A percentile compares a stretch with the other conserved stretches of the same genome.
Evolutionary conservation across 257 asterid genomes (phyloP).

Genomic region (Apocynum venetum): DNA sequence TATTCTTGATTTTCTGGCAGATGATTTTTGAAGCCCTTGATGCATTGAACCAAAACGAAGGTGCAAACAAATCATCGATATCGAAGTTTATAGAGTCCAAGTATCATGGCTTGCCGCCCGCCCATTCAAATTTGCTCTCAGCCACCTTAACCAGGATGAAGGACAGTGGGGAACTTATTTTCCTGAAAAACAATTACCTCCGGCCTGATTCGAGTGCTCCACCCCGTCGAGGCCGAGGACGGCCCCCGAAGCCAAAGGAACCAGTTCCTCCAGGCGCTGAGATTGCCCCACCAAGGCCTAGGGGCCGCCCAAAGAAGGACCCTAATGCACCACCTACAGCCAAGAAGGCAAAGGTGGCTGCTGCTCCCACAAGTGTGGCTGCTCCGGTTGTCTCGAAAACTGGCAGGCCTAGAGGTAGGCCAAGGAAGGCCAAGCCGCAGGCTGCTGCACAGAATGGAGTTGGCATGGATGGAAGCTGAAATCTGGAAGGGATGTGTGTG

Average conservation of each 20-base stretch:
- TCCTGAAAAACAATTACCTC: slow-evolving; percentile 67
- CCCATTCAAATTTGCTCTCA: slow-evolving; percentile 55
- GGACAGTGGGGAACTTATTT: slow-evolving; percentile 55
- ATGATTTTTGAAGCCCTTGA: slow-evolving; percentile 76
- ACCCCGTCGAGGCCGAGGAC: slow-evolving; percentile 71
- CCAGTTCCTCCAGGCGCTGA: slow-evolving; percentile 34
- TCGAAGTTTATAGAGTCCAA: slow-evolving; percentile 63
- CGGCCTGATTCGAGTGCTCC: slow-evolving; percentile 61
- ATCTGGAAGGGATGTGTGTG: not conserved
- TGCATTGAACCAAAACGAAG: slow-evolving; percentile 54
- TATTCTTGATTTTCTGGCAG: slow-evolving; percentile 34
- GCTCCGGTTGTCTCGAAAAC: slow-evolving; percentile 31
- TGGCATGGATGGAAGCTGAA: slow-evolving; percentile 20
- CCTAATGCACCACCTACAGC: slow-evolving; percentile 66
- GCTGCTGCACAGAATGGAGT: slow-evolving; percentile 37
- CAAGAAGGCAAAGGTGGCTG: slow-evolving; percentile 55
- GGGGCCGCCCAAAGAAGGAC: slow-evolving; percentile 84
- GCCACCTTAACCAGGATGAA: slow-evolving; percentile 51
- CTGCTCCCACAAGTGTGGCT: slow-evolving; percentile 25
- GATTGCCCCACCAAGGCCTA: slow-evolving; percentile 44
- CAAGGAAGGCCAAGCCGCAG: slow-evolving; percentile 64
- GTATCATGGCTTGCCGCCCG: slow-evolving; percentile 65
- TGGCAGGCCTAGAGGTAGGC: slow-evolving; percentile 82
- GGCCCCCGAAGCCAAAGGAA: slow-evolving; percentile 70
- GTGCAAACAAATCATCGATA: slow-evolving; percentile 65